Base-by-base conservation (phyloP, 1,284 basidiomycete genomes). In the Naganishia cerealis region DNA sequence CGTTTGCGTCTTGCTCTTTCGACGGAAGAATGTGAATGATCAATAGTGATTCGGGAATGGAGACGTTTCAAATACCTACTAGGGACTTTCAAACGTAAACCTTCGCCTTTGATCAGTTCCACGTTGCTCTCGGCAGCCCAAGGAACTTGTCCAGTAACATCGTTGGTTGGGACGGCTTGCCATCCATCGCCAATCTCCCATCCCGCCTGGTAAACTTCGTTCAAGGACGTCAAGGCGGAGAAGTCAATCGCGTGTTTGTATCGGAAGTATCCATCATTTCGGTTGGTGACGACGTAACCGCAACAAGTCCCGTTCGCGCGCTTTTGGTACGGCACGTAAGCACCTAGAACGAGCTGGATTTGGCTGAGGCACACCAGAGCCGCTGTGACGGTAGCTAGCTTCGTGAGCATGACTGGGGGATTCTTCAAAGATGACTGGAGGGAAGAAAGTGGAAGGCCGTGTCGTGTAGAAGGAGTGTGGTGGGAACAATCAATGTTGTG, bases 141-240 rank as follows among this genome's bases (percentile, higher is more conserved):
- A 0, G 58, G 58, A 10, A 36, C 50, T 36, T 61, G 58, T 2
- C 58, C 58, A 9, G 58, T 61, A 4, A 50, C 2, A 3, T 18
- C 16, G 13, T 61, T 61, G 4, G 15, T 38, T 2, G 46, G 46
- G 0, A 43, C 58, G 2, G 58, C 58, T 21, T 61, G 58, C 58
- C 58, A 61, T 18, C 58, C 58, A 50, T 61, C 24, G 24, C 26
- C 33, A 15, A 61, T 36, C 33, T 61, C 58, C 58, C 58, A 61
- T 21, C 58, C 58, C 1, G 58, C 58, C 3, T 33, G 13, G 36
- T 38, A 61, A 15, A 61, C 58, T 29, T 48, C 16, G 46, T 61
- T 43, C 40, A 61, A 38, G 26, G 58, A 61, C 10, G 58, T 6
- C 24, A 61, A 36, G 43, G 58, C 50, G 15, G 43, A 57, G 39